Evolutionary conservation across 148 eudicot genomes (phyloP), one percentile per base, ranked within the genome.

Genomic region (Cornus suecica): DNA sequence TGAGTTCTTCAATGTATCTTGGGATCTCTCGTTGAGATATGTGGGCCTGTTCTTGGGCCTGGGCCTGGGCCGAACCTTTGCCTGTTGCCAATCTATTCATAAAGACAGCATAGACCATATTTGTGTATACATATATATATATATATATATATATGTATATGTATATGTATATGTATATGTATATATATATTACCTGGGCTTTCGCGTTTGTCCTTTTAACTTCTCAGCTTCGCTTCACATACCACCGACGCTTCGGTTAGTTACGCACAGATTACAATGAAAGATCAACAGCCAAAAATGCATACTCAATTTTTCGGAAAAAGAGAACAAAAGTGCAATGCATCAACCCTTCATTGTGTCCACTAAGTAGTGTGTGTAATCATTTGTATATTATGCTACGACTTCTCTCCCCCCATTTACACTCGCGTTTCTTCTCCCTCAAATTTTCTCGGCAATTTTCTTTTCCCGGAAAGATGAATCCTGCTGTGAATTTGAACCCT

Each of bases 401-500:
- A 11, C 54, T 16, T 1, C 20, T 13, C 62, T 58, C 62, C 3
- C 25, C 60, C 45, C 72, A 42, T 69, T 0, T 37, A 32, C 60
- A 14, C 18, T 69, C 16, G 29, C 31, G n/a, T 3, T n/a, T 45
- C n/a, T 69, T 69, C 60, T 28, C 34, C 34, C 63, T 23, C 37
- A 37, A 52, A 23, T 70, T 51, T 42, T 51, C 62, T 52, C 24
- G 62, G 15, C 24, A 18, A 26, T 16, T 70, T 52, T 52, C 29
- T 51, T 28, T 70, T 70, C 63, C 31, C 34, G 29, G 73, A 52
- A 70, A 52, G 37, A 70, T 70, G 73, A 70, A 60, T 60, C 45
- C 23, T 29, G 37, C 20, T 24, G 20, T 25, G 63, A 52, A 16
- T 52, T 70, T 15, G 23, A 2, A 10, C 24, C 63, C 24, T 51